Percentiles rank a stretch among this genome's conserved stretches.
phyloP scores from a whole-genome alignment of 2,329 filamentous ascomycete genomes.

The Neospermospora avenae region DNA sequence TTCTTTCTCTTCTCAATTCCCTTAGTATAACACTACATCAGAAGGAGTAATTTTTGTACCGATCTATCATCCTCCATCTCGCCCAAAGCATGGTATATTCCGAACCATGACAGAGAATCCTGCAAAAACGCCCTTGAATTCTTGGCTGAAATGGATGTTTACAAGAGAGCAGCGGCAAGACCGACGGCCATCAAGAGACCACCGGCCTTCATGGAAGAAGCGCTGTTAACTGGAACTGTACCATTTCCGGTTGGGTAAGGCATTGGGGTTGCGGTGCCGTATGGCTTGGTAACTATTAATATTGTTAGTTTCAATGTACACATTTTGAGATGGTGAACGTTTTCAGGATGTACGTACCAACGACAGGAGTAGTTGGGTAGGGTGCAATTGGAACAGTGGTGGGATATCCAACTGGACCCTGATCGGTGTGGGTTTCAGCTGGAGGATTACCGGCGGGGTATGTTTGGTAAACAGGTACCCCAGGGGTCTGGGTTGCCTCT shows the following conservation, averaged over 20 bases:
- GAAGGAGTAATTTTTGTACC: too few relatives aligned
- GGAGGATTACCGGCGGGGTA: background rate
- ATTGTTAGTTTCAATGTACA: background rate
- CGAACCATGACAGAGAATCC: background rate
- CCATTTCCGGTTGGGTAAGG: constrained; percentile 9
- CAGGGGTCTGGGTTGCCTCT: constrained; percentile 9
- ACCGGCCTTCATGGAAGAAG: constrained; percentile 22
- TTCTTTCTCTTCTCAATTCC: too few relatives aligned
- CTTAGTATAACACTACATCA: too few relatives aligned
- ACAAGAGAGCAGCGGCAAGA: constrained; percentile 27
- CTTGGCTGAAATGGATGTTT: constrained; percentile 1
- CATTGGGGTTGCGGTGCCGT: constrained; percentile 3
- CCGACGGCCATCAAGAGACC: constrained; percentile 26
- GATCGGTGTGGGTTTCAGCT: background rate
- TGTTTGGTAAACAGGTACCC: constrained; percentile 8
- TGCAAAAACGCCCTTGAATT: background rate
- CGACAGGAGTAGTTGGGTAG: constrained; percentile 8
- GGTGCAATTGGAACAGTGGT: constrained; percentile 2
- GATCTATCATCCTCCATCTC: background rate
- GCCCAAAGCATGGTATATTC: background rate
- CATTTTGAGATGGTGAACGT: too few relatives aligned
- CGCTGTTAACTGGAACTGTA: constrained; percentile 19
- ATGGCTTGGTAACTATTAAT: constrained; percentile 6
- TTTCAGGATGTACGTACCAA: background rate
- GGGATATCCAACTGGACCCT: constrained; percentile 9